Evolutionary conservation across 2,329 filamentous ascomycete species (phyloP).

Genomic region (Aspergillus ibericus): DNA sequence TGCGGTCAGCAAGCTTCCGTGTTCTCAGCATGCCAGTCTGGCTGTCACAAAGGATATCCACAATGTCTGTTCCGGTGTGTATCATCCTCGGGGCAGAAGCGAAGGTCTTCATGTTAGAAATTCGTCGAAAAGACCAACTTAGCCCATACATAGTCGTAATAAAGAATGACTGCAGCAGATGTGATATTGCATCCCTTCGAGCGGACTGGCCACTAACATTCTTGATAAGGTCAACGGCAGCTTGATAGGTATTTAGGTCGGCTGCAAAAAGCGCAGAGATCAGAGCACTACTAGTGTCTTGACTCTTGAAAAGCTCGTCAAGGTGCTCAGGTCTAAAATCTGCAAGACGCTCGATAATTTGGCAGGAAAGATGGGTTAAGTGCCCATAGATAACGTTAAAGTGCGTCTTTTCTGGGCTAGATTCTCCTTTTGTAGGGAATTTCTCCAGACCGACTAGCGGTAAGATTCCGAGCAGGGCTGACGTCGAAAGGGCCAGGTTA

Average conservation of each 20-base stretch:
- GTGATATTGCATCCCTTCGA: slow-evolving; percentile 60
- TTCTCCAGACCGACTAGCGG: slow-evolving; percentile 74
- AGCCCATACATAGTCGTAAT: slow-evolving; percentile 58
- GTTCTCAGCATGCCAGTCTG: slow-evolving; percentile 63
- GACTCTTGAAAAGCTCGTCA: slow-evolving; percentile 66
- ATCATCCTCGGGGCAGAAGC: slow-evolving; percentile 61
- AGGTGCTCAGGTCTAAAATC: slow-evolving; percentile 72
- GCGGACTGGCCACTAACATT: slow-evolving; percentile 70
- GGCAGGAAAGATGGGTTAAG: slow-evolving; percentile 64
- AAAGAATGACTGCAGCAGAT: slow-evolving; percentile 60
- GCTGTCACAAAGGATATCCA: slow-evolving; percentile 65
- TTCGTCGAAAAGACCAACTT: slow-evolving; percentile 56
- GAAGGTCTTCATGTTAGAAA: slow-evolving; percentile 59
- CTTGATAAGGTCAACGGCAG: slow-evolving; percentile 79
- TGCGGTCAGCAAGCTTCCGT: slow-evolving; percentile 54
- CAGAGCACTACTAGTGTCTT: slow-evolving; percentile 69
- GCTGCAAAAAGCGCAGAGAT: slow-evolving; percentile 80
- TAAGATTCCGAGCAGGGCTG: slow-evolving; percentile 69
- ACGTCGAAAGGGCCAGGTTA: slow-evolving; percentile 70
- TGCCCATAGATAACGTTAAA: slow-evolving; percentile 75
- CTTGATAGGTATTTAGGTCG: slow-evolving; percentile 74
- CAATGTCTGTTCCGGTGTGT: slow-evolving; percentile 61
- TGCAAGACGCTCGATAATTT: slow-evolving; percentile 74
- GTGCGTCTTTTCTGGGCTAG: slow-evolving; percentile 57
- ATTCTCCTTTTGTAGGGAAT: slow-evolving; percentile 56